Percentiles rank a stretch among this genome's conserved stretches.
phyloP scores from a whole-genome alignment of 352 stramenopile species.

The Pythium graminicola region DNA sequence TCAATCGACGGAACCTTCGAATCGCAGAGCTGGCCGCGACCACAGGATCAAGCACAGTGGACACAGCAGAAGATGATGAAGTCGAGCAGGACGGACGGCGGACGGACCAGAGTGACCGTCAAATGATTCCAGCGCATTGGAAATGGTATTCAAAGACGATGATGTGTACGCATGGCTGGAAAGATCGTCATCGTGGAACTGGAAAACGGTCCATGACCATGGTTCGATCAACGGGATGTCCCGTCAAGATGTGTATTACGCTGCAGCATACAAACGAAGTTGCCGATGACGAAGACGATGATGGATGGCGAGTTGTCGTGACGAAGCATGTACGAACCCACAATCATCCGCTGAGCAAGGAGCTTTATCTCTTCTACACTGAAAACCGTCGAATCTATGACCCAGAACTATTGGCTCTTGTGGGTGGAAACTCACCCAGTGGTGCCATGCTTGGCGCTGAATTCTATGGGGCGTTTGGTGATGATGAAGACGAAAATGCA shows the following conservation, averaged over 20 bases:
- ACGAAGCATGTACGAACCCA: constrained; percentile 67
- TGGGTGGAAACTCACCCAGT: constrained; percentile 13
- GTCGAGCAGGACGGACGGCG: background rate
- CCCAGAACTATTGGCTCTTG: constrained; percentile 42
- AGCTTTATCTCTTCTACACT: constrained; percentile 69
- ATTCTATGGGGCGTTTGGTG: constrained; percentile 13
- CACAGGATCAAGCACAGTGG: background rate
- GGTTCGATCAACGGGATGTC: constrained; percentile 58
- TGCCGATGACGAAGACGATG: constrained; percentile 23
- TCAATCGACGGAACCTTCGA: constrained; percentile 59
- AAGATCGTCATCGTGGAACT: constrained; percentile 52
- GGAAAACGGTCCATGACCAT: constrained; percentile 59
- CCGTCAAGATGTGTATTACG: constrained; percentile 76
- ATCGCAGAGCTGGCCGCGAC: constrained; percentile 40
- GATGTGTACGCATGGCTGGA: constrained; percentile 78
- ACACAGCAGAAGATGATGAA: constrained; percentile 1
- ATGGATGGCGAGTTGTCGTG: constrained; percentile 63
- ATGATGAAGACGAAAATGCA: constrained; percentile 8
- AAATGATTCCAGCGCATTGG: constrained; percentile 50
- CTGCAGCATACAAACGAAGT: constrained; percentile 36
- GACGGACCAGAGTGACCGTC: background rate
- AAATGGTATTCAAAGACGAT: constrained; percentile 81
- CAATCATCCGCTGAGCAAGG: constrained; percentile 68
- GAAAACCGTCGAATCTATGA: constrained; percentile 78
- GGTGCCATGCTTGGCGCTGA: background rate